Conservation (phyloP, 202 grass and related monocot genomes). For the Digitaria exilis region DNA sequence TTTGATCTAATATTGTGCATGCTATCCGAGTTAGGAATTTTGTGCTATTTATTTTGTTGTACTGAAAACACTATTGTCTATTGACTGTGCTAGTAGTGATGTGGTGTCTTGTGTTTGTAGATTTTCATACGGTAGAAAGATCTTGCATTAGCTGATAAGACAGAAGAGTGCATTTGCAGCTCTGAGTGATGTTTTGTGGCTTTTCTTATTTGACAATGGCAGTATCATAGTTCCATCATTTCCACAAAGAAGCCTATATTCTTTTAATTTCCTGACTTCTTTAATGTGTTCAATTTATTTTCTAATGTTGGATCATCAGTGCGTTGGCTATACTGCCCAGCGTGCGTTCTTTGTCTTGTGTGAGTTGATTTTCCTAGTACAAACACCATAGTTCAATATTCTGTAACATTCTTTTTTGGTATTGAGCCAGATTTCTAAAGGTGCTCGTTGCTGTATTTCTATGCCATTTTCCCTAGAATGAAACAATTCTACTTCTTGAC, state of each 20-base stretch:
- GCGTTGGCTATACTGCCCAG: neutral
- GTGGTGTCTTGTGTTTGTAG: neutral
- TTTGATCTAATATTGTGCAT: neutral
- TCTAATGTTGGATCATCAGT: neutral
- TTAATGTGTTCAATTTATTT: constrained; percentile 8
- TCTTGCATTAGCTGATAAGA: neutral
- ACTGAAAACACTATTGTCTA: neutral
- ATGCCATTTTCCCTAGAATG: neutral
- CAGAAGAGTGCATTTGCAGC: constrained; percentile 12
- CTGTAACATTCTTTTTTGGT: neutral
- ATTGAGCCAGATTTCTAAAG: neutral
- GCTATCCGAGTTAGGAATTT: neutral
- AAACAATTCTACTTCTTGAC: constrained; percentile 19
- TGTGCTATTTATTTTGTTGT: constrained; percentile 10
- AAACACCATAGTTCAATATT: neutral
- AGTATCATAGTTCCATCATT: neutral
- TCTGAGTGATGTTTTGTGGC: constrained; percentile 4
- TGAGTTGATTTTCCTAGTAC: neutral
- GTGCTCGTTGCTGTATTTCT: neutral
- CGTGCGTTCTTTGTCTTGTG: neutral
- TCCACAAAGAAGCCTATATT: neutral
- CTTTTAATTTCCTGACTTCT: neutral
- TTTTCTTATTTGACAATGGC: neutral
- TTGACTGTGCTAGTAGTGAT: neutral
- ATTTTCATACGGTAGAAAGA: neutral